Conservation (phyloP, 768 basidiomycete species). For the Suillus weaverae region DNA sequence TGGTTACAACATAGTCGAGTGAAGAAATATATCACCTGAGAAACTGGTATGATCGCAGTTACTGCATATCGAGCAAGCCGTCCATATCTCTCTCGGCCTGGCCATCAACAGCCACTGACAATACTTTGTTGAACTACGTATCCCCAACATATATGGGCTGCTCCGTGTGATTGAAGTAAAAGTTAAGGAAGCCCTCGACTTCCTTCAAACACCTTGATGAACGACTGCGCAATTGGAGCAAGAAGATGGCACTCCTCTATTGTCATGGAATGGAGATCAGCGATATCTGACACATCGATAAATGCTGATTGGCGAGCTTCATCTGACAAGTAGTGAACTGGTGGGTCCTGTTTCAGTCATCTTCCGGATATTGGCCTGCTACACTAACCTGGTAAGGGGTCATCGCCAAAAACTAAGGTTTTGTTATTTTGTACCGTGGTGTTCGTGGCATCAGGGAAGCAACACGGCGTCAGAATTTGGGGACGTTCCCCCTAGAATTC, state of each 20-base stretch:
- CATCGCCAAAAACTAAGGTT: too few relatives aligned
- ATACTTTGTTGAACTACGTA: slow-evolving; percentile 7
- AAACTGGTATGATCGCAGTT: too few relatives aligned
- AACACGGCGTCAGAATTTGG: too few relatives aligned
- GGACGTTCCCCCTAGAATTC: too few relatives aligned
- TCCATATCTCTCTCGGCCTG: too few relatives aligned
- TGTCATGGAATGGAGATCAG: background rate
- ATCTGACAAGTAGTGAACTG: slow-evolving; percentile 9
- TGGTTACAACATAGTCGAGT: too few relatives aligned
- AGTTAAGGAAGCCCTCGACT: background rate
- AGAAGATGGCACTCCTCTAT: background rate
- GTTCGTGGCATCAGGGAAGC: too few relatives aligned
- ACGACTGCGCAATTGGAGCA: slow-evolving; percentile 4
- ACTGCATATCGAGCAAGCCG: too few relatives aligned
- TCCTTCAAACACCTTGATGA: background rate
- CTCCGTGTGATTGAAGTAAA: background rate
- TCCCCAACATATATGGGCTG: slow-evolving; percentile 8
- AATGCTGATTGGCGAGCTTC: slow-evolving; percentile 4
- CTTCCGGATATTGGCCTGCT: too few relatives aligned
- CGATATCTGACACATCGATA: slow-evolving; percentile 1
- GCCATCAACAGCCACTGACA: background rate
- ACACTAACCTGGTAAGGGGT: too few relatives aligned
- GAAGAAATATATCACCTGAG: too few relatives aligned
- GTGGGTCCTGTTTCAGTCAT: background rate
- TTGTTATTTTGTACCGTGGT: too few relatives aligned